Conservation (phyloP, 2,329 filamentous ascomycete genomes). For the Emergomyces pasteurianus region DNA sequence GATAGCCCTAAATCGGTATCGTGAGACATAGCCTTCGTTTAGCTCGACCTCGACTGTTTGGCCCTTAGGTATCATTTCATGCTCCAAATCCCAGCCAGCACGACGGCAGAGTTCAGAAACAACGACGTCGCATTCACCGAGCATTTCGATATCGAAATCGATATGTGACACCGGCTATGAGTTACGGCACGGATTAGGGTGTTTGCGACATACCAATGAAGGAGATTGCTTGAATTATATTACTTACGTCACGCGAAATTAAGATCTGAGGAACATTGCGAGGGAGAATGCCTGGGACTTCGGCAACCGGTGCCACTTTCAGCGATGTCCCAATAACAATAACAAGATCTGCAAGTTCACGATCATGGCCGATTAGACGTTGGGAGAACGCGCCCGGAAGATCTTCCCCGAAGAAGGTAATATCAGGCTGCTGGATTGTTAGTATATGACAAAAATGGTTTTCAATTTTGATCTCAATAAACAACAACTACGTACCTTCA, state of each 20-base stretch:
- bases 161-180: constrained; percentile 64
- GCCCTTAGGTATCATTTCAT: constrained; percentile 67
- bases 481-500: constrained; percentile 45
- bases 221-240: neutral
- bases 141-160: constrained; percentile 88
- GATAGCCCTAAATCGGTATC: constrained; percentile 31
- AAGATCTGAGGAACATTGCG: constrained; percentile 79
- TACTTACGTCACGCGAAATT: constrained; percentile 60
- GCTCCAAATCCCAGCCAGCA: constrained; percentile 65
- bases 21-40: constrained; percentile 37
- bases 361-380: constrained; percentile 70
- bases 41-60: constrained; percentile 48
- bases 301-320: constrained; percentile 89
- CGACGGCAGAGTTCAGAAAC: constrained; percentile 75
- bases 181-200: neutral
- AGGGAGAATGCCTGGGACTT: constrained; percentile 72
- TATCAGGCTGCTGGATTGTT: constrained; percentile 56
- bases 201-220: constrained; percentile 9
- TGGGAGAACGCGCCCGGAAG: constrained; percentile 74
- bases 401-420: constrained; percentile 92
- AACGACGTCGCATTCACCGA: constrained; percentile 90
- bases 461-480: neutral
- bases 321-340: constrained; percentile 93
- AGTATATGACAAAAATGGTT: constrained; percentile 7
- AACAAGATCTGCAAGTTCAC: constrained; percentile 70